Conservation (phyloP, 2,329 filamentous ascomycete genomes). For the Beauveria medogensis region DNA sequence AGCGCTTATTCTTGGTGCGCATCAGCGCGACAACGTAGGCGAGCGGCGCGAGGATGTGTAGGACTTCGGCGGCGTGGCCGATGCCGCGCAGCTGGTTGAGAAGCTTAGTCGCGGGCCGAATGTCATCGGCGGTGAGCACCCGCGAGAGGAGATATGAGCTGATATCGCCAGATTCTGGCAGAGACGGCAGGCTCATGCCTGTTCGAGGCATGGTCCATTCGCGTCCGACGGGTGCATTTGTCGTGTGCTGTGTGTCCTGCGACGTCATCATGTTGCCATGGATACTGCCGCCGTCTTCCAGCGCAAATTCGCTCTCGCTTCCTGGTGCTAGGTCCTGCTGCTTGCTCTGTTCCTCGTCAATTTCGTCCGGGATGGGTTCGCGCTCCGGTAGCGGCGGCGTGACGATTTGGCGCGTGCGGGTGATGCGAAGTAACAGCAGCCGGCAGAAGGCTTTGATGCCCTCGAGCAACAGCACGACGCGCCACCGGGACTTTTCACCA, state of each 20-base stretch:
- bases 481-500: conserved; percentile 74
- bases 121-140: conserved; percentile 90
- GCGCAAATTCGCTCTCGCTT: conserved; percentile 32
- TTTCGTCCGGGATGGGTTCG: conserved; percentile 60
- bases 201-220: conserved; percentile 95
- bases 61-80: conserved; percentile 71
- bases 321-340: conserved; percentile 30
- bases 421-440: conserved; percentile 71
- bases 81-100: conserved; percentile 73
- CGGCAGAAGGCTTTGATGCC: conserved; percentile 78
- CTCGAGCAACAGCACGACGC: conserved; percentile 78
- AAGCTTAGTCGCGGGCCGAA: conserved; percentile 81
- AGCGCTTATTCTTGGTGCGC: conserved; percentile 61
- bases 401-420: conserved; percentile 73
- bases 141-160: conserved; percentile 81
- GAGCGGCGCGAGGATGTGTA: conserved; percentile 85
- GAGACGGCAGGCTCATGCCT: conserved; percentile 71
- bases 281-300: conserved; percentile 26
- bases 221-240: conserved; percentile 35
- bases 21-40: conserved; percentile 79
- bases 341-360: conserved; percentile 30
- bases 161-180: conserved; percentile 76
- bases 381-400: conserved; percentile 80
- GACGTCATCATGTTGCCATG: conserved; percentile 18
- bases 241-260: conserved; percentile 17